Conservation (phyloP, 164 flowering plant species). For the Aristolochia contorta region DNA sequence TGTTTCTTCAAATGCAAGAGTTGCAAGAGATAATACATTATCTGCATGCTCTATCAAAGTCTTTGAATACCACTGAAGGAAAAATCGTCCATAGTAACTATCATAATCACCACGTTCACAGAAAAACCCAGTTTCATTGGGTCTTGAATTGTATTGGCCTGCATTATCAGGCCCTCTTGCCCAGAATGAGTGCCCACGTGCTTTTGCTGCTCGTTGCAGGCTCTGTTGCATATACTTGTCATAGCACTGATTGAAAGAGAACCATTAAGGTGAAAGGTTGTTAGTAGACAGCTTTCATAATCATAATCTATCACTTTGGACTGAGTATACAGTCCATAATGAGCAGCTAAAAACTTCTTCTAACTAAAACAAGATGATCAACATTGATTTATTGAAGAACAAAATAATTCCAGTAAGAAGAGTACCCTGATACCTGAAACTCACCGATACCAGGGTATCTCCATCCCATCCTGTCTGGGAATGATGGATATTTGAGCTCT, state of each 20-base stretch:
- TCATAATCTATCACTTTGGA: not conserved
- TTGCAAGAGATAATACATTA: constrained; percentile 70
- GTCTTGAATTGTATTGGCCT: constrained; percentile 79
- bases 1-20: constrained; percentile 73
- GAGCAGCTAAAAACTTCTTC: not conserved
- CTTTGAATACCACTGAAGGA: constrained; percentile 80
- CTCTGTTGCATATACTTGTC: constrained; percentile 70
- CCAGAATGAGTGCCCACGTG: constrained; percentile 80
- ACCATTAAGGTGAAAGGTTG: not conserved
- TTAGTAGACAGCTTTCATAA: not conserved
- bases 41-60: constrained; percentile 73
- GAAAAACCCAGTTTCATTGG: constrained; percentile 85
- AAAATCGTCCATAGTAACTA: constrained; percentile 86
- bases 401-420: not conserved
- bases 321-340: not conserved
- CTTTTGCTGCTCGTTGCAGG: constrained; percentile 58
- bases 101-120: constrained; percentile 93
- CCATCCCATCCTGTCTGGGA: constrained; percentile 78
- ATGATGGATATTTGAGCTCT: constrained; percentile 72
- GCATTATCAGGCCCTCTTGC: constrained; percentile 86
- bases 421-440: constrained; percentile 71
- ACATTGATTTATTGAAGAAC: not conserved
- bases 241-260: constrained; percentile 51
- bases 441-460: constrained; percentile 92
- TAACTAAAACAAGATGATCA: not conserved